A percentile compares a stretch with the other conserved stretches of the same genome.
These are phyloP conservation scores for Xylaria sp. DNA, from an alignment of 2,329 filamentous ascomycete species.

Conservation along the genomic window DNA sequence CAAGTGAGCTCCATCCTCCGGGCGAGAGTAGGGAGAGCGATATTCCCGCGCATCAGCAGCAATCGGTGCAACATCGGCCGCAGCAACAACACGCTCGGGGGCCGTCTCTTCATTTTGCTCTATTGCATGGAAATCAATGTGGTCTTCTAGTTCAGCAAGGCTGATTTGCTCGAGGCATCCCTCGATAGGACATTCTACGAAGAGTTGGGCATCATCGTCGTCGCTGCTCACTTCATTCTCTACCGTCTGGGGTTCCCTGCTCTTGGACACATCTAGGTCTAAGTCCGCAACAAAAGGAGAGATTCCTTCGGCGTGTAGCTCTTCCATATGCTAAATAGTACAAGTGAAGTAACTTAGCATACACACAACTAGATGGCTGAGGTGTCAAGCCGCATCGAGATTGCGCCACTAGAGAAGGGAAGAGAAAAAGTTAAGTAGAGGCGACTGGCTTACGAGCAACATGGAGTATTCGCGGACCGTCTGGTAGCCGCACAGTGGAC, in stretches of 20 bases:
- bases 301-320: constrained; percentile 43
- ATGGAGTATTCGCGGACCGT: constrained; percentile 52
- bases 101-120: constrained; percentile 58
- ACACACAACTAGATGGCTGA: neutral
- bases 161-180: constrained; percentile 70
- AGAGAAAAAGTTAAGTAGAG: neutral
- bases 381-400: neutral
- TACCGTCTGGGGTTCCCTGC: constrained; percentile 8
- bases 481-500: constrained; percentile 56
- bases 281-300: constrained; percentile 43
- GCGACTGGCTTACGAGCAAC: constrained; percentile 49
- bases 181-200: constrained; percentile 65
- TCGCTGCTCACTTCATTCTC: constrained; percentile 36
- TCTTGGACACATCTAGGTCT: neutral
- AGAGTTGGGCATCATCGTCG: constrained; percentile 53
- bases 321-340: constrained; percentile 49
- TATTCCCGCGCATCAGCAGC: constrained; percentile 28
- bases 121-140: constrained; percentile 68
- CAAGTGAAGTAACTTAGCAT: constrained; percentile 17
- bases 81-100: constrained; percentile 20
- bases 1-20: constrained; percentile 21
- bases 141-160: constrained; percentile 64
- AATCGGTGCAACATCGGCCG: constrained; percentile 10
- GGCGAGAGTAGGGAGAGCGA: constrained; percentile 37
- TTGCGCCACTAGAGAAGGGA: no score